phyloP scores from a whole-genome alignment of 2,329 filamentous ascomycete genomes.

The Verticillium nubilum region DNA sequence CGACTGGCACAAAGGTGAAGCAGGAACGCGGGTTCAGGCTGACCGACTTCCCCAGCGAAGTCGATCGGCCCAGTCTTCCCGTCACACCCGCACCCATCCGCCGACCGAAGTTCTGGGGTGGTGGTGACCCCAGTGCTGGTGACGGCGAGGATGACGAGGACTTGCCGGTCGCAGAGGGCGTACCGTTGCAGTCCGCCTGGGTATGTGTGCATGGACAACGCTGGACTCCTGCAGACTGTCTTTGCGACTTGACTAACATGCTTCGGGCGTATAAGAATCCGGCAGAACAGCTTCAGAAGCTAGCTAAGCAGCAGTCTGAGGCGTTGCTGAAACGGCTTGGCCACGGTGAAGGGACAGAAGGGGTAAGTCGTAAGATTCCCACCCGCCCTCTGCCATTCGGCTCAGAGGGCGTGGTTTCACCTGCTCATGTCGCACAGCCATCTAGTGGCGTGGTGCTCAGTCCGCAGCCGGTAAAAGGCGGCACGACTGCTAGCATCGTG shows the following conservation, averaged over 20 bases:
- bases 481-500: conserved; percentile 27
- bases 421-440: conserved; percentile 36
- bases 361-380: conserved; percentile 37
- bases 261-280: conserved; percentile 58
- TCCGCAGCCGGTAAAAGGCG: conserved; percentile 37
- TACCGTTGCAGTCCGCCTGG: conserved; percentile 86
- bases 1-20: conserved; percentile 15
- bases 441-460: conserved; percentile 26
- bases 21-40: conserved; percentile 52
- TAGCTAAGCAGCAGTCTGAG: conserved; percentile 62
- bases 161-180: conserved; percentile 73
- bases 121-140: conserved; percentile 30
- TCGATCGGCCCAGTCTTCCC: conserved; percentile 80
- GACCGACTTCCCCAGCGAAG: conserved; percentile 80
- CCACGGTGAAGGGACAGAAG: conserved; percentile 20
- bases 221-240: conserved; percentile 46
- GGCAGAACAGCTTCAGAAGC: conserved; percentile 61
- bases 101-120: conserved; percentile 62
- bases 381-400: conserved; percentile 46
- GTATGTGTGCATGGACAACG: conserved; percentile 66
- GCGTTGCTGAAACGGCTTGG: conserved; percentile 51
- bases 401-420: conserved; percentile 40
- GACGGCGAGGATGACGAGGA: conserved; percentile 49
- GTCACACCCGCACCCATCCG: conserved; percentile 82
- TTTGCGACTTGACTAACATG: conserved; percentile 51